A percentile compares a stretch with the other conserved stretches of the same genome.
phyloP scores from a whole-genome alignment of 805 yeast species.

The Sugiyamaella mastotermitis region DNA sequence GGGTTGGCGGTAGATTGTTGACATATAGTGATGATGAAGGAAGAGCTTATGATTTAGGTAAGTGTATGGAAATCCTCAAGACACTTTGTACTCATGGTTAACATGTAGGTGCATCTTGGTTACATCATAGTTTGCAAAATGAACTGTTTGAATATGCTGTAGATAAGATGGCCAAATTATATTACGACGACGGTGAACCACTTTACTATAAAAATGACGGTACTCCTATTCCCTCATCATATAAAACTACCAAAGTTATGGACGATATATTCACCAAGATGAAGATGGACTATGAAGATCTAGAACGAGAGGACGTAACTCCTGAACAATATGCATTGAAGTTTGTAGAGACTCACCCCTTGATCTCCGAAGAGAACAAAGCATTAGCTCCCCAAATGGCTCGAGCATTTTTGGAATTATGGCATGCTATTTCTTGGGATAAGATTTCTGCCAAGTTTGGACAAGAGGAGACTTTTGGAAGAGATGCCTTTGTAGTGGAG shows the following conservation, averaged over 20 bases:
- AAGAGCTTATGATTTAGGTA: conserved; percentile 39
- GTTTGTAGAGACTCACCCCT: conserved; percentile 35
- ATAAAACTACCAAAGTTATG: conserved; percentile 31
- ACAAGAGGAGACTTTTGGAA: conserved; percentile 65
- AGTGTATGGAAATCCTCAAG: not conserved
- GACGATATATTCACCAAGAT: conserved; percentile 56
- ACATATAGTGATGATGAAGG: conserved; percentile 49
- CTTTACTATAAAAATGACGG: conserved; percentile 25
- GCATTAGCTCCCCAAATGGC: conserved; percentile 48
- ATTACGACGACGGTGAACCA: conserved; percentile 42
- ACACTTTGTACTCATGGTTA: not conserved
- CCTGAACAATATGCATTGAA: conserved; percentile 43
- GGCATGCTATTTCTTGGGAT: conserved; percentile 75
- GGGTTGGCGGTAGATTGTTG: conserved; percentile 64
- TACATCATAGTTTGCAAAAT: conserved; percentile 73
- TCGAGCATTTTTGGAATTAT: conserved; percentile 55
- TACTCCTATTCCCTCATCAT: conserved; percentile 13
- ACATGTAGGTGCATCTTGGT: conserved; percentile 83
- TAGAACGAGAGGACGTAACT: conserved; percentile 43
- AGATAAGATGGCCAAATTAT: conserved; percentile 26
- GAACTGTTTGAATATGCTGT: conserved; percentile 50
- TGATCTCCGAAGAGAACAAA: conserved; percentile 35
- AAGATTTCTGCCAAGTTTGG: conserved; percentile 63
- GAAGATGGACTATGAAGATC: conserved; percentile 49
- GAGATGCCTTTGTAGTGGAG: conserved; percentile 63